A percentile compares a stretch with the other conserved stretches of the same genome.
These are phyloP conservation scores for Plenodomus tracheiphilus DNA, from an alignment of 2,329 filamentous ascomycete species.

Conservation along the genomic window DNA sequence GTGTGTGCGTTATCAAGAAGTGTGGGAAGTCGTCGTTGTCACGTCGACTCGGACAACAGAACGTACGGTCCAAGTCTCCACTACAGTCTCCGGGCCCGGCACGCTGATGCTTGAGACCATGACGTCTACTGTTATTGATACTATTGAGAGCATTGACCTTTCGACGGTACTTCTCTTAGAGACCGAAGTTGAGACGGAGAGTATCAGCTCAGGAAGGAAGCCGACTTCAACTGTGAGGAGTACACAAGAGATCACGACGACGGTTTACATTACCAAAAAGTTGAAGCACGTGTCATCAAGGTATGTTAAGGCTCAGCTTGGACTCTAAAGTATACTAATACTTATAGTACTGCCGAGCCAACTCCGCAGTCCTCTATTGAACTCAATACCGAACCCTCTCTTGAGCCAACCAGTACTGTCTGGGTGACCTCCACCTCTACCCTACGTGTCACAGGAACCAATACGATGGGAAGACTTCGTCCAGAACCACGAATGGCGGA, in stretches of 20 bases:
- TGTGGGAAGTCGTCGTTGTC: slow-evolving; percentile 47
- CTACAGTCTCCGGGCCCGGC: slow-evolving; percentile 41
- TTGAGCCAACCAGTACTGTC: slow-evolving; percentile 18
- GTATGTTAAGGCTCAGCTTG: slow-evolving; percentile 5
- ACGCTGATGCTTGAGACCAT: slow-evolving; percentile 46
- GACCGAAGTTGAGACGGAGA: slow-evolving; percentile 43
- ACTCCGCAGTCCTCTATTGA: slow-evolving; percentile 3
- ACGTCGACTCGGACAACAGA: slow-evolving; percentile 44
- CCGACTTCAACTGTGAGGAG: slow-evolving; percentile 9
- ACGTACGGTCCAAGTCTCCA: slow-evolving; percentile 44
- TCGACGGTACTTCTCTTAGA: slow-evolving; percentile 44
- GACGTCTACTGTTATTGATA: slow-evolving; percentile 44
- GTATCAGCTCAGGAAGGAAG: slow-evolving; percentile 27
- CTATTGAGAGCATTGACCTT: slow-evolving; percentile 44
- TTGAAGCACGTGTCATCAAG: slow-evolving; percentile 22
- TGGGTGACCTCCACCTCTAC: slow-evolving; percentile 11
- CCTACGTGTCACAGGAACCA: slow-evolving; percentile 11
- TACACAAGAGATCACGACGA: slow-evolving; percentile 10
- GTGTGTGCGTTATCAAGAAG: slow-evolving; percentile 48
- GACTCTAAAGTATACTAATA: not conserved
- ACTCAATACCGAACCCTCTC: not conserved
- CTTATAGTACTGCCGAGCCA: slow-evolving; percentile 11
- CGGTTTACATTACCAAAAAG: slow-evolving; percentile 27
- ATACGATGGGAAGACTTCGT: slow-evolving; percentile 11
- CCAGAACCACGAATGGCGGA: not conserved